phyloP scores from a whole-genome alignment of 768 basidiomycete species.

The Lentinula boryana region DNA sequence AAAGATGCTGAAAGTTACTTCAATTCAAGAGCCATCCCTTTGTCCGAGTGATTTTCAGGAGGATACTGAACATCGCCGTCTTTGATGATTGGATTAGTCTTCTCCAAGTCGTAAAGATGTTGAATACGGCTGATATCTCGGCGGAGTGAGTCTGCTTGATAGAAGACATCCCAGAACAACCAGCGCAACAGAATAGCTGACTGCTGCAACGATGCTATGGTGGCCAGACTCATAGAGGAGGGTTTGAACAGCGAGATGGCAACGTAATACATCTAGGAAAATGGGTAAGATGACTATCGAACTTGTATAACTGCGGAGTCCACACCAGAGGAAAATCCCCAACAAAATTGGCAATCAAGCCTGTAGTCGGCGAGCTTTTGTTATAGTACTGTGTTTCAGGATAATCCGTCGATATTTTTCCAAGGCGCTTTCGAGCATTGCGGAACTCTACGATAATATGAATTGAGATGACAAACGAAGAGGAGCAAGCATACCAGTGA shows the following conservation, averaged over 20 bases:
- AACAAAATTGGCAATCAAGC: neutral
- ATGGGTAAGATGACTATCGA: neutral
- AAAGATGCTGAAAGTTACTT: neutral
- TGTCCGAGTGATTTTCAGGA: neutral
- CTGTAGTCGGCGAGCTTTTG: neutral
- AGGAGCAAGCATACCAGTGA: neutral
- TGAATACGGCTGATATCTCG: neutral
- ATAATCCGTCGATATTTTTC: neutral
- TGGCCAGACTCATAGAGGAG: neutral
- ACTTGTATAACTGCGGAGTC: neutral
- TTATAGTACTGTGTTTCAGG: neutral
- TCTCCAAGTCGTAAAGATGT: constrained; percentile 4
- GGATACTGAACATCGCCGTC: constrained; percentile 2
- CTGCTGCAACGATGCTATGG: constrained; percentile 4
- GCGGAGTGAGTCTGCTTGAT: neutral
- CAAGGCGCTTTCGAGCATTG: neutral
- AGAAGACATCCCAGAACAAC: constrained; percentile 4
- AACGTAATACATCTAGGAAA: neutral
- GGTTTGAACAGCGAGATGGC: neutral
- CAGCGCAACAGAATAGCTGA: neutral
- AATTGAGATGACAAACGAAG: too few species aligned
- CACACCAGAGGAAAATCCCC: constrained; percentile 4
- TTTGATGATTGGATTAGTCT: neutral
- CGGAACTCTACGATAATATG: neutral
- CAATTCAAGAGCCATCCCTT: constrained; percentile 3